Evolutionary conservation across 306 rosid genomes (phyloP), one percentile per base, ranked within the genome.

Genomic region (Biancaea sappan): DNA sequence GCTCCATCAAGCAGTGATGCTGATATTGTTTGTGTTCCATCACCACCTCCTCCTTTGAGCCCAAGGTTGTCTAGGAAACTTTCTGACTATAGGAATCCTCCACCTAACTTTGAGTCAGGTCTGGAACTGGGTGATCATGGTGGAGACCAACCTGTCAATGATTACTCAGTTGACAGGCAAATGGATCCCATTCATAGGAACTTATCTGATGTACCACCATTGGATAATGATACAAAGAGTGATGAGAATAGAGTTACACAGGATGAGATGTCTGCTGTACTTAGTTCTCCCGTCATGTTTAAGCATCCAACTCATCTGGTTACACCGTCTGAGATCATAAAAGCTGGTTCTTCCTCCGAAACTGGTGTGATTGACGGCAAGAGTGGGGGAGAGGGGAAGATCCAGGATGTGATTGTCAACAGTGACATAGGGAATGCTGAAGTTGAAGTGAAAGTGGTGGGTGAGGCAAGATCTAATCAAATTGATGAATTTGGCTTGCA

Each of bases 281-380:
- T 80, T 70, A 90, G 75, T 82, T 72, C 88, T 69, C 76, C 89
- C 61, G 82, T 74, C 37, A 71, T 84, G 81, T 92, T 84, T 80
- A 95, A 89, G 79, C 97, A 88, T 79, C 98, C 99, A 63, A 92
- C 99, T 69, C 99, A 95, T 86, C 79, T 95, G 31, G 81, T 95
- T 65, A 95, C 98, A 54, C 98, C 99, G 2, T 86, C 96, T 41
- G 97, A 95, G 84, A 80, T 95, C 69, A 77, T 83, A 65, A 92
- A 82, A 84, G 89, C 89, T 34, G 82, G 88, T 76, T 88, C 94
- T 69, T 84, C 99, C 65, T 83, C 97, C 43, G 97, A 88, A 61
- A 75, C 93, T 48, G 87, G 79, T 74, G 60, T 81, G 21, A 32
- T 84, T 63, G 99, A 92, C 51, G 77, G 83, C 73, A 88, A 81